Base-by-base conservation (phyloP, 2,329 filamentous ascomycete species). In the Phyllosticta paracitricarpa region DNA sequence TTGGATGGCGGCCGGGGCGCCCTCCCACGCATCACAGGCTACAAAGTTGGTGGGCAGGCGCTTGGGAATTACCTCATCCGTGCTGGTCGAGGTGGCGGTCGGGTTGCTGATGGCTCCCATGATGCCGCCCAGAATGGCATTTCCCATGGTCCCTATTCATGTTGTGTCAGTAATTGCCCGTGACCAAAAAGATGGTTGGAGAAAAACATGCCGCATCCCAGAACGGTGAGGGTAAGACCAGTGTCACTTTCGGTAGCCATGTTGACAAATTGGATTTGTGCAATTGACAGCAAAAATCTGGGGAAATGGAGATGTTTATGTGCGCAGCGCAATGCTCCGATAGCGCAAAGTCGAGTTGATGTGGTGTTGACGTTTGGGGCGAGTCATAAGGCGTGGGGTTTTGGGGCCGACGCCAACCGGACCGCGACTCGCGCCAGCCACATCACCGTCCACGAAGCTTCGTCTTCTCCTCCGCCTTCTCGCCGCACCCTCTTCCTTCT, bases 51-150 rank as follows among this genome's bases (percentile, higher is more conserved):
- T 83, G 7, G 91, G 90, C 40, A 90, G 81, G 60, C 81, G 79
- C 8, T 77, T 67, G 14, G 85, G 84, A 8, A 81, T 24, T 7
- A 52, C 60, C 9, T 71, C 72, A 68, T 70, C 71, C 64, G 63
- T 68, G 63, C 71, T 66, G 56, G 75, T 72, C 61, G 74, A 69
- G 59, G 75, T 68, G 59, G 72, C 68, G 51, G 73, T 73, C 64
- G 69, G 65, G 65, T 75, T 75, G 78, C 78, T 77, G 54, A 94
- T 81, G 10, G 88, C 89, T 63, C 84, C 79, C 67, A 95, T 82
- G 70, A 96, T 87, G 65, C 90, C 91, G 60, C 83, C 86, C 62
- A 95, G 83, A 67, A 96, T 92, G 62, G 89, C 89, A 63, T 89
- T 89, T 63, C 91, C 91, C 84, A 96, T 89, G 59, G 86, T 92